Base-by-base conservation (phyloP, 345 rosid species). In the Eucalyptus curtisii region DNA sequence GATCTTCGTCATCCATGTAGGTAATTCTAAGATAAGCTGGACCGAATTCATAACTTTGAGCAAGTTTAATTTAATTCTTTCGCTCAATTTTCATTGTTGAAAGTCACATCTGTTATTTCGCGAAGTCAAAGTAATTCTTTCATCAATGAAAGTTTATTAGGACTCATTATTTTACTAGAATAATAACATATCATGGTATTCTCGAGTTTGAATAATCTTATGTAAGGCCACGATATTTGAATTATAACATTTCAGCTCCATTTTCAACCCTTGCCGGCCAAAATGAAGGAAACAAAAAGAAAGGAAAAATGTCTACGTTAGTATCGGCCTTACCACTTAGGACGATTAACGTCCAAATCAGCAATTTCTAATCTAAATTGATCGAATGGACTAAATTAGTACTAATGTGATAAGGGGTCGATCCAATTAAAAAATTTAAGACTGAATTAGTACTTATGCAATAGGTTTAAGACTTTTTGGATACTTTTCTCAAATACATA, bases 311-410 rank as follows among this genome's bases (percentile, higher is more conserved):
- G 13, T 24, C 30, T 10, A 24, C 20, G 0, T 55, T 25, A 55
- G 6, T 25, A 55, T 22, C 1, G 30, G 6, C 6, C 12, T 22
- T 55, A 25, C 30, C 61, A 55, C 30, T 22, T 55, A 55, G 1
- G 30, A 24, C 1, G 0, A 25, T 25, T 13, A 10, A 55, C 6
- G 3, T 24, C 30, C 61, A 55, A 10, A 1, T 55, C 2, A 24
- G 1, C 30, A 55, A 24, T 24, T 55, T 24, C 13, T 25, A 55
- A 55, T 25, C 13, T 55, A 22, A 22, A 55, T 55, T 10, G 20
- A 2, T 25, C 3, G 3, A 24, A 55, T 55, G 30, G 30, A 55
- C 5, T 55, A 25, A 55, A 55, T 22, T 0, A 3, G 5, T 55
- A 24, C 3, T 55, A 55, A 55, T 10, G 6, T 24, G 30, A 24